These are phyloP conservation scores for Vigna trinervia DNA, from an alignment of 306 rosid genomes.

Conservation along the genomic window DNA sequence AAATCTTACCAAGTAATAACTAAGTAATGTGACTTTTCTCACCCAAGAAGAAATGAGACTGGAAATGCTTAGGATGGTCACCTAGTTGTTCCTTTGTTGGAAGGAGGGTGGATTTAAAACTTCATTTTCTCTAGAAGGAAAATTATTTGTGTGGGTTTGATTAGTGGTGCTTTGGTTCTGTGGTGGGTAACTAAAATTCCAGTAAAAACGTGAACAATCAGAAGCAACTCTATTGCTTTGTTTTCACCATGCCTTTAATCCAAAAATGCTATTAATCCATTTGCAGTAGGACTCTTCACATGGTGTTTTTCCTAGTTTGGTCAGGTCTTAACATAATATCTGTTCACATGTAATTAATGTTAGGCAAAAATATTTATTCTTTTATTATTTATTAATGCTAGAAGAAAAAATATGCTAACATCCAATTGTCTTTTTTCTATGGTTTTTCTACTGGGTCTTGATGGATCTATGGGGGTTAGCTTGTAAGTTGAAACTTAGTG, in stretches of 20 bases:
- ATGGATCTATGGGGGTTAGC: neutral
- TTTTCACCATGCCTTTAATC: no score
- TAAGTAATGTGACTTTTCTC: slow-evolving; percentile 3
- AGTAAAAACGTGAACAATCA: no score
- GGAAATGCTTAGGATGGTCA: slow-evolving; percentile 20
- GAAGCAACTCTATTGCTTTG: no score
- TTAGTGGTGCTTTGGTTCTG: no score
- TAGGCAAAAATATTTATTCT: slow-evolving; percentile 22
- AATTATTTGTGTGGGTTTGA: neutral
- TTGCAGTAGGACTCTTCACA: neutral
- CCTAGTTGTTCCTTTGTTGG: slow-evolving; percentile 30
- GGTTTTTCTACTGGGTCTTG: slow-evolving; percentile 16
- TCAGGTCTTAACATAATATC: neutral
- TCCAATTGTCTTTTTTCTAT: neutral
- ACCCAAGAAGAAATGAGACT: slow-evolving; percentile 4
- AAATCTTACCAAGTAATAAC: slow-evolving; percentile 14
- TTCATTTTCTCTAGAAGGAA: slow-evolving; percentile 31
- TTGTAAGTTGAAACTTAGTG: neutral
- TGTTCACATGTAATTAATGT: slow-evolving; percentile 1
- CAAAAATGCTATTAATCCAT: slow-evolving; percentile 3
- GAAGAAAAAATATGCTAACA: slow-evolving; percentile 27
- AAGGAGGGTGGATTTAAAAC: slow-evolving; percentile 3
- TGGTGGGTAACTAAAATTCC: no score
- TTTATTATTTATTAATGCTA: slow-evolving; percentile 5
- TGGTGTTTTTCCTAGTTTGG: neutral